Conservation (phyloP, 1,284 basidiomycete genomes). For the Trametes pubescens region DNA sequence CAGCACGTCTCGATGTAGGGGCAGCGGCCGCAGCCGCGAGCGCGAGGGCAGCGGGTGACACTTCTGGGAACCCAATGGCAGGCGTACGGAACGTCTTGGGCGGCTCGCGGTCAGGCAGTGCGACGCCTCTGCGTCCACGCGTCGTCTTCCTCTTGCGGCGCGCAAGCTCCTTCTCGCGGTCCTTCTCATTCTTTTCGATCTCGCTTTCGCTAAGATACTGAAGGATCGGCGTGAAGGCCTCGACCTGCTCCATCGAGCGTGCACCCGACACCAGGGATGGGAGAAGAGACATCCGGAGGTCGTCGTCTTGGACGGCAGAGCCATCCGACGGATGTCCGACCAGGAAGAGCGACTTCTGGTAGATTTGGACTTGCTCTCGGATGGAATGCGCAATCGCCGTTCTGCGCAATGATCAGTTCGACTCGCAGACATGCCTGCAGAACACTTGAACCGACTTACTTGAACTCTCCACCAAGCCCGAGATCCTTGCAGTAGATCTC, state of each 20-base stretch:
- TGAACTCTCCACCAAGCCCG: conserved; percentile 93
- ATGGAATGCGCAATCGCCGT: conserved; percentile 97
- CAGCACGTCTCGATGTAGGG: conserved; percentile 79
- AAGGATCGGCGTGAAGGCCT: conserved; percentile 87
- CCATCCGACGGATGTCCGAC: conserved; percentile 90
- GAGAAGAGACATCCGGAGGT: conserved; percentile 90
- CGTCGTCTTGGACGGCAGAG: conserved; percentile 86
- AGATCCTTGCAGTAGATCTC: conserved; percentile 89
- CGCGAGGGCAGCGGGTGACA: conserved; percentile 73
- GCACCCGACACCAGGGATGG: conserved; percentile 78
- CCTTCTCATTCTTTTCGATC: conserved; percentile 89
- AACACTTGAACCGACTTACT: conserved; percentile 56
- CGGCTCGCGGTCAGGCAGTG: conserved; percentile 92
- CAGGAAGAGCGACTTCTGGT: conserved; percentile 92
- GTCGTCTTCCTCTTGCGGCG: conserved; percentile 89
- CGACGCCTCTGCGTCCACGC: conserved; percentile 88
- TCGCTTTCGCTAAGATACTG: conserved; percentile 91
- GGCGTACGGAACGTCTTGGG: conserved; percentile 91
- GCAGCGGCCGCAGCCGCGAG: conserved; percentile 68
- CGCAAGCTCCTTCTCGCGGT: conserved; percentile 91
- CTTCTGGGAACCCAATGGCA: conserved; percentile 83
- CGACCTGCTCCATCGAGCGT: conserved; percentile 78
- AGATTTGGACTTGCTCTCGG: conserved; percentile 92
- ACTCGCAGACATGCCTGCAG: conserved; percentile 16
- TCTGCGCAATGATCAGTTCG: conserved; percentile 49